Conservation (phyloP, 2,329 filamentous ascomycete genomes). For the Beauveria varroae region DNA sequence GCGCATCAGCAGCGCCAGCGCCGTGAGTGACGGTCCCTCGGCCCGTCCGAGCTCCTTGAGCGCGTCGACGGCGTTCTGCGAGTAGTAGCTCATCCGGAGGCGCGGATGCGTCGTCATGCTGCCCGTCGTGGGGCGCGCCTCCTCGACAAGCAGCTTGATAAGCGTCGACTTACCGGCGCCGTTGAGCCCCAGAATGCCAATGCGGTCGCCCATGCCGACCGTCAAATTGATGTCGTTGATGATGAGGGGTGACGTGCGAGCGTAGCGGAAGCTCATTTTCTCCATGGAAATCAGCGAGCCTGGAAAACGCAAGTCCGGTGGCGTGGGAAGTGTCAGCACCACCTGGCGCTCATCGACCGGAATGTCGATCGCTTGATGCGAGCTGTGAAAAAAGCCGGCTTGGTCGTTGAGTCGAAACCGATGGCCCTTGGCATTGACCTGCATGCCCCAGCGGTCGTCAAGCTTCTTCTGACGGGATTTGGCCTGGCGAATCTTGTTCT, state of each 20-base stretch:
- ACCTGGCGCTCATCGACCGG: slow-evolving; percentile 55
- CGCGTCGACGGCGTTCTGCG: slow-evolving; percentile 68
- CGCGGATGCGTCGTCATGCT: slow-evolving; percentile 59
- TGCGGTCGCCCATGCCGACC: slow-evolving; percentile 63
- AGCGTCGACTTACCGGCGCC: slow-evolving; percentile 78
- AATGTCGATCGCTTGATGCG: slow-evolving; percentile 63
- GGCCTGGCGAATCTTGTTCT: slow-evolving; percentile 79
- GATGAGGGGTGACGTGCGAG: slow-evolving; percentile 28
- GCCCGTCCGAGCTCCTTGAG: slow-evolving; percentile 47
- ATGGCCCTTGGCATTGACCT: slow-evolving; percentile 63
- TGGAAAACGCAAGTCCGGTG: slow-evolving; percentile 65
- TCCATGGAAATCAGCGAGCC: slow-evolving; percentile 68
- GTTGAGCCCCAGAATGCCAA: slow-evolving; percentile 73
- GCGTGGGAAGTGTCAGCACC: slow-evolving; percentile 50
- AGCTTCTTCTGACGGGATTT: slow-evolving; percentile 79
- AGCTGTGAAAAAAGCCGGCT: slow-evolving; percentile 50
- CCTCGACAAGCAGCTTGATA: slow-evolving; percentile 60
- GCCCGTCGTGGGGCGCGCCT: slow-evolving; percentile 51
- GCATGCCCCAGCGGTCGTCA: slow-evolving; percentile 71
- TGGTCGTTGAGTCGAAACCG: slow-evolving; percentile 78
- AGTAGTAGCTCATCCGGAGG: slow-evolving; percentile 67
- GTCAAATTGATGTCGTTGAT: slow-evolving; percentile 60
- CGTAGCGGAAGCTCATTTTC: slow-evolving; percentile 59
- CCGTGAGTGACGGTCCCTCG: slow-evolving; percentile 47
- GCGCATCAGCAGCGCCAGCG: slow-evolving; percentile 53